Base-by-base conservation (phyloP, 345 rosid species). In the Kandelia obovata region DNA sequence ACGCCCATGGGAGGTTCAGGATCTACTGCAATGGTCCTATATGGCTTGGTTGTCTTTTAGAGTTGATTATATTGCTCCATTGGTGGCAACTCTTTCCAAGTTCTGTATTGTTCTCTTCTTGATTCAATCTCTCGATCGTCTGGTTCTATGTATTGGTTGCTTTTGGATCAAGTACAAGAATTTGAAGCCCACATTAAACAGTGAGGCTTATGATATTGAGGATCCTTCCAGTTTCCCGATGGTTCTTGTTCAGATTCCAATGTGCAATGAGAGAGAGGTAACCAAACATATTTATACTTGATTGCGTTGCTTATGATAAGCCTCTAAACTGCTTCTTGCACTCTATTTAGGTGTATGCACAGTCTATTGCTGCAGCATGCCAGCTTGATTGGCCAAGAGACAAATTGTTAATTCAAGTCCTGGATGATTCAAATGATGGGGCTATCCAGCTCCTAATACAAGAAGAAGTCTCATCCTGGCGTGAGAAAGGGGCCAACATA, bases 231-330 rank as follows among this genome's bases (percentile, higher is more conserved):
- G 69, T 65, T 87, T 87, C 69, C 98, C 98, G 1, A 90, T 83
- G 96, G 96, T 92, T 66, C 91, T 92, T 72, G 85, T 92, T 77
- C 98, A 92, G 88, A 90, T 92, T 79, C 98, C 98, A 15, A 92
- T 92, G 98, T 92, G 98, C 86, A 92, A 92, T 62, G 98, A 92
- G 61, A 77, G 88, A 80, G 98, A 92, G 95, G 96, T 90, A 76
- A 74, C 19, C 30, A 51, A 23, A 59, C 30, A 56, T 43, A 3
- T 2, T 15, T 1, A 11, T 3, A 11, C 15, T 13, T 34, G 10
- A 23, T 21, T 56, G 16, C 6, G 10, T 21, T 25, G 30, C 30
- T 23, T 56, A 23, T 43, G 17, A 43, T 15, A 43, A 43, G 17
- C 16, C 49, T 43, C 49, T 43, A 43, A 43, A 43, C 19, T 43